Conservation (phyloP, 176 grass and related monocot genomes). For the Raddia guianensis region DNA sequence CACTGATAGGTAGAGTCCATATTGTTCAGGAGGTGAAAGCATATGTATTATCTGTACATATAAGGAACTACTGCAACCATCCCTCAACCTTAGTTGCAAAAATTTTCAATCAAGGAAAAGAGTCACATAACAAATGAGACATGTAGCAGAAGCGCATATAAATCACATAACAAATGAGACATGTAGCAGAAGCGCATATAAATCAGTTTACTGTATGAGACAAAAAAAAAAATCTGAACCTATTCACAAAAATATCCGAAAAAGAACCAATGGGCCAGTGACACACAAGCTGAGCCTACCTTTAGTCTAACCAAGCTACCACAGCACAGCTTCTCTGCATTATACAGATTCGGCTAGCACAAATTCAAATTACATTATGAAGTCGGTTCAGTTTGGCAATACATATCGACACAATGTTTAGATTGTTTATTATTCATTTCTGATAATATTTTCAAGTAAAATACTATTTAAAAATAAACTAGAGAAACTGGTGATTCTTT, state of each 20-base stretch:
- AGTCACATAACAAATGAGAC: background rate
- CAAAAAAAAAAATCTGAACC: slow-evolving; percentile 20
- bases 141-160: background rate
- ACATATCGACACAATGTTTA: background rate
- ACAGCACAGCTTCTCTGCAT: background rate
- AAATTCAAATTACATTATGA: background rate
- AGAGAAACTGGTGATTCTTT: background rate
- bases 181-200: background rate
- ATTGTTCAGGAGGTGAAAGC: slow-evolving; percentile 26
- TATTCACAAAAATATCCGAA: background rate
- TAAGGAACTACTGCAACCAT: background rate
- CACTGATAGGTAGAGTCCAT: background rate
- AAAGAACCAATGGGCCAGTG: background rate
- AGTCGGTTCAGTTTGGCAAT: slow-evolving; percentile 1
- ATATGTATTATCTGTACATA: slow-evolving; percentile 12
- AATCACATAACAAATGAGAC: background rate
- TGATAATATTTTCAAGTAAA: background rate
- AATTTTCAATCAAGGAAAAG: slow-evolving; percentile 16
- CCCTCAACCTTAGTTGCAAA: slow-evolving; percentile 26
- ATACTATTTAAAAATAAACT: background rate
- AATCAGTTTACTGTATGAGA: background rate
- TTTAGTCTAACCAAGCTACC: background rate
- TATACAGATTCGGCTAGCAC: slow-evolving; percentile 13
- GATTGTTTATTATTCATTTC: background rate
- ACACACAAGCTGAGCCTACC: background rate